Conservation (phyloP, 257 asterid genomes). For the Solanum arcanum region DNA sequence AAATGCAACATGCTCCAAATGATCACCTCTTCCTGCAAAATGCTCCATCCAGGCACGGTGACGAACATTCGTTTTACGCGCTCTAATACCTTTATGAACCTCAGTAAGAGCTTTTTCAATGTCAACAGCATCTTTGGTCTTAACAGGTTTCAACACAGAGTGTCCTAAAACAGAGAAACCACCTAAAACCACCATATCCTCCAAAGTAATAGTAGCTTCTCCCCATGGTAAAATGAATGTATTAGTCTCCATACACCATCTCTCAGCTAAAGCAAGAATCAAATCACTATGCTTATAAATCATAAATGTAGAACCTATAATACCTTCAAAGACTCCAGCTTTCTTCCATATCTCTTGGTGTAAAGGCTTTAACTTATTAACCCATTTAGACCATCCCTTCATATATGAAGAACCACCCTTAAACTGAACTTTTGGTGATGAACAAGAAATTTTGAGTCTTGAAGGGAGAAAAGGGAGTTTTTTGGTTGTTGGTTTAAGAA, state of each 20-base stretch:
- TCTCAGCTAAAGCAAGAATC: neutral
- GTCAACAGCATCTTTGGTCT: neutral
- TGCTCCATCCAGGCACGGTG: neutral
- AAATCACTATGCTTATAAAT: neutral
- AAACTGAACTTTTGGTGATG: neutral
- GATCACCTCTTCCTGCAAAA: neutral
- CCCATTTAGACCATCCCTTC: conserved; percentile 5
- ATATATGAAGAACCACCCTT: neutral
- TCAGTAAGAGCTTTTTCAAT: neutral
- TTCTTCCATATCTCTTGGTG: conserved; percentile 10
- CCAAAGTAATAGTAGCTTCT: conserved; percentile 6
- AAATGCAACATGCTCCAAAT: conserved; percentile 19
- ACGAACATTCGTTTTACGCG: neutral
- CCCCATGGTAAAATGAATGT: conserved; percentile 12
- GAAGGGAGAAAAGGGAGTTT: neutral
- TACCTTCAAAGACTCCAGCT: conserved; percentile 19
- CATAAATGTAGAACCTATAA: conserved; percentile 1
- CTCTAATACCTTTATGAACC: neutral
- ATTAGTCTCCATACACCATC: conserved; percentile 5
- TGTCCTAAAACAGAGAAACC: conserved; percentile 30
- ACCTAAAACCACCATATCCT: conserved; percentile 17
- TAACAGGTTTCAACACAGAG: neutral
- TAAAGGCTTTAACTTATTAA: neutral
- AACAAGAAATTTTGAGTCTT: neutral
- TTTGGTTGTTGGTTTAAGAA: conserved; percentile 4